Conservation (phyloP, 371 early-diverging fungal genomes). For the Lichtheimia hyalospora region DNA sequence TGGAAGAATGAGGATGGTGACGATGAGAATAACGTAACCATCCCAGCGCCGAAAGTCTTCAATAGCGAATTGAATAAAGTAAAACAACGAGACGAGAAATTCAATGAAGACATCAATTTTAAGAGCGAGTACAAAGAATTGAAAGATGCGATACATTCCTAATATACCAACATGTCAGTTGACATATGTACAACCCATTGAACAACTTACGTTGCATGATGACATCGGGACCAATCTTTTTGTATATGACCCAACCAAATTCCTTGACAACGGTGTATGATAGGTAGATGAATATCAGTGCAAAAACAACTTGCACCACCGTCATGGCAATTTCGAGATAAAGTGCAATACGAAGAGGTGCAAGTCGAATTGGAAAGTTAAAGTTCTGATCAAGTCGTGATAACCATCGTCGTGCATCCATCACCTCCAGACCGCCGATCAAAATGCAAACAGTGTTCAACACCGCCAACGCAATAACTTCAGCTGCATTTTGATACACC, state of each 20-base stretch:
- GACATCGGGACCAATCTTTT: slow-evolving; percentile 48
- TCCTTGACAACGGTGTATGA: slow-evolving; percentile 33
- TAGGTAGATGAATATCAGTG: slow-evolving; percentile 28
- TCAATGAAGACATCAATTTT: slow-evolving; percentile 32
- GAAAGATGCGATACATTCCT: slow-evolving; percentile 44
- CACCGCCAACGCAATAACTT: slow-evolving; percentile 37
- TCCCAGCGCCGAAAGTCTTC: slow-evolving; percentile 13
- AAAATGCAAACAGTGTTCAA: slow-evolving; percentile 39
- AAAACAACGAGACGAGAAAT: slow-evolving; percentile 29
- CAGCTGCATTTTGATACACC: slow-evolving; percentile 41
- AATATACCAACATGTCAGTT: background rate
- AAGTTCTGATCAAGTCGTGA: slow-evolving; percentile 2
- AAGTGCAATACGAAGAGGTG: slow-evolving; percentile 25
- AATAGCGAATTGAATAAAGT: slow-evolving; percentile 24
- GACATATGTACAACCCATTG: background rate
- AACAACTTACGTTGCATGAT: slow-evolving; percentile 37
- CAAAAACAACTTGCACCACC: slow-evolving; percentile 23
- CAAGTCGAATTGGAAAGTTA: slow-evolving; percentile 10
- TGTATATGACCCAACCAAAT: slow-evolving; percentile 50
- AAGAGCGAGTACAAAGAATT: slow-evolving; percentile 30
- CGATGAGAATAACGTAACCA: slow-evolving; percentile 26
- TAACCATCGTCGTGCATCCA: slow-evolving; percentile 39
- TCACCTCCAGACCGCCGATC: slow-evolving; percentile 37
- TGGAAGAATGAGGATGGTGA: slow-evolving; percentile 38
- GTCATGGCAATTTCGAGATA: slow-evolving; percentile 38